A percentile compares a stretch with the other conserved stretches of the same genome.
phyloP scores from a whole-genome alignment of 2,329 filamentous ascomycete species.

The Neonectria hederae region DNA sequence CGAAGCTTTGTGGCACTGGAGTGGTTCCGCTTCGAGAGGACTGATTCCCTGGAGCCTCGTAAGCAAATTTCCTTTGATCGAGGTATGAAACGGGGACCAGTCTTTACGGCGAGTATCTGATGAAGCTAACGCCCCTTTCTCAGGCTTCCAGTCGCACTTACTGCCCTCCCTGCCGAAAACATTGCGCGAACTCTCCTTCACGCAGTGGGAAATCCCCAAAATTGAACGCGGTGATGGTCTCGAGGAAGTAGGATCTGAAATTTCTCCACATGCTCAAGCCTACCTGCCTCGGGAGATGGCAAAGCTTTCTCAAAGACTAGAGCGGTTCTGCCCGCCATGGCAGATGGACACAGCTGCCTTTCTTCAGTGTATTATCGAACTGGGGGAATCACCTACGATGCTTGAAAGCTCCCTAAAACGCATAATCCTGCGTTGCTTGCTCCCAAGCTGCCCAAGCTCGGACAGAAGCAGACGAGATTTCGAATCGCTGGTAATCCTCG shows the following conservation, averaged over 20 bases:
- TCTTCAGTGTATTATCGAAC: conserved; percentile 23
- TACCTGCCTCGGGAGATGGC: conserved; percentile 27
- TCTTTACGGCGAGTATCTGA: conserved; percentile 15
- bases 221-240: conserved; percentile 8
- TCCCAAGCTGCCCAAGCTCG: conserved; percentile 20
- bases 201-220: conserved; percentile 24
- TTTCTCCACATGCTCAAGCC: conserved; percentile 14
- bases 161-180: conserved; percentile 28
- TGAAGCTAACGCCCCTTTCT: conserved; percentile 19
- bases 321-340: conserved; percentile 27
- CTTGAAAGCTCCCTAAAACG: conserved; percentile 20
- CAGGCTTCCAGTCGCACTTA: conserved; percentile 22
- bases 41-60: conserved; percentile 7
- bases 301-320: conserved; percentile 24
- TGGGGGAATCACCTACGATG: conserved; percentile 12
- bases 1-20: conserved; percentile 29
- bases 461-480: conserved; percentile 24
- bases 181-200: conserved; percentile 26
- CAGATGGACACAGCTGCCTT: conserved; percentile 29
- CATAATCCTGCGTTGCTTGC: conserved; percentile 19
- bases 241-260: conserved; percentile 6
- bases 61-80: conserved; percentile 21
- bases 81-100: conserved; percentile 16
- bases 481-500: conserved; percentile 25
- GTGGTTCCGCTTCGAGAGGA: conserved; percentile 30